These are phyloP conservation scores for Eucalyptus curtisii DNA, from an alignment of 345 rosid species.

Conservation along the genomic window DNA sequence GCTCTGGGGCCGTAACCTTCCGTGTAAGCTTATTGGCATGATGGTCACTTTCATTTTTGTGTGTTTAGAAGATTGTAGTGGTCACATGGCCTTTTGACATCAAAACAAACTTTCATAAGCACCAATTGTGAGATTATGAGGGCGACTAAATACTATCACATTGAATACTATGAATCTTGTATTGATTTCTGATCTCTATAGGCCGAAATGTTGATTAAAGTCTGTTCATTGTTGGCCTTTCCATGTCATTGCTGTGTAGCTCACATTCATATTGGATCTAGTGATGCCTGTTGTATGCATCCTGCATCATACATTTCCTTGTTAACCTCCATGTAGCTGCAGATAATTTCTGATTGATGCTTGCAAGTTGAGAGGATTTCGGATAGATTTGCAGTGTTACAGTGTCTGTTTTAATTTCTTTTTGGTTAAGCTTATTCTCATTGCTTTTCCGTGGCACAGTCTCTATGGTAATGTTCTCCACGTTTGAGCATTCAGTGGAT, in stretches of 20 bases:
- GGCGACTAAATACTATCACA: neutral
- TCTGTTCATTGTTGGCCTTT: neutral
- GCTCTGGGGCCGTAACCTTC: constrained; percentile 36
- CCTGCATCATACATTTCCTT: neutral
- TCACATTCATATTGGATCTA: neutral
- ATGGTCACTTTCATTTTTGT: neutral
- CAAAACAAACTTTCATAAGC: neutral
- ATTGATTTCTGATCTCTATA: neutral
- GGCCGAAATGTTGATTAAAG: neutral
- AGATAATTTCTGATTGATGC: neutral
- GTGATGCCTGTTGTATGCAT: neutral
- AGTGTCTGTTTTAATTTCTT: neutral
- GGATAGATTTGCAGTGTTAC: neutral
- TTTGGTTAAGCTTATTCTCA: neutral
- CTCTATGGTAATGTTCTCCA: constrained; percentile 46
- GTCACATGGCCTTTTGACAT: neutral
- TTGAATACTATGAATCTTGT: neutral
- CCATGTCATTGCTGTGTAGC: neutral
- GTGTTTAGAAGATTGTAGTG: neutral
- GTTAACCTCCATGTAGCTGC: neutral
- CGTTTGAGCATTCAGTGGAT: constrained; percentile 42
- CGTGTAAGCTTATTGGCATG: constrained; percentile 3
- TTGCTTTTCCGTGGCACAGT: constrained; percentile 15
- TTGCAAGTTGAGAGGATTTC: neutral
- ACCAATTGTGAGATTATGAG: neutral